phyloP scores from a whole-genome alignment of 176 grass and related monocot genomes.

The Carex parvula region DNA sequence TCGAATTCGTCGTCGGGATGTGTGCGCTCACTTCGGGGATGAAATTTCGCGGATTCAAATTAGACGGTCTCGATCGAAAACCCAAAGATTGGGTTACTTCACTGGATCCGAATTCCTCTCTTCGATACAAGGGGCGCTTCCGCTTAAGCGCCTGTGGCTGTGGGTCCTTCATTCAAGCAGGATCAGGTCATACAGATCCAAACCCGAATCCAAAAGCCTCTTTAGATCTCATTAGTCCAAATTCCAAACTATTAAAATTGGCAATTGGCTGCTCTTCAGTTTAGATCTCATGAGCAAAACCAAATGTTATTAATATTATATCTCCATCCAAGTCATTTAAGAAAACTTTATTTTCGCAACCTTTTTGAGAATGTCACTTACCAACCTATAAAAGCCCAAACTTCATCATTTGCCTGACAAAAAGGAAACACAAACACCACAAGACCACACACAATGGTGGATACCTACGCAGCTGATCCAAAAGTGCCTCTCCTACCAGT shows the following conservation, averaged over 20 bases:
- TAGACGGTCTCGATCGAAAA: too few species aligned
- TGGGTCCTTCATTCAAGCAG: neutral
- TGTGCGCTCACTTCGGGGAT: too few species aligned
- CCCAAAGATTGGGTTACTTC: too few species aligned
- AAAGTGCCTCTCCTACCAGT: constrained; percentile 38
- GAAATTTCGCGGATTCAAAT: too few species aligned
- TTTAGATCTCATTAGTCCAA: neutral
- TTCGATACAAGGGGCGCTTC: neutral
- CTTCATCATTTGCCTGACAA: neutral
- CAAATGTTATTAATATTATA: neutral
- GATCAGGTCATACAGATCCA: neutral
- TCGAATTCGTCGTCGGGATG: too few species aligned
- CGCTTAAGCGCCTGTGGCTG: neutral
- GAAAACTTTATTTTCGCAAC: constrained; percentile 12
- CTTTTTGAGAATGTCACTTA: neutral
- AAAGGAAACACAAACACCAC: neutral
- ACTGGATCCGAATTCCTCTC: too few species aligned
- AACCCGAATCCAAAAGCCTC: neutral
- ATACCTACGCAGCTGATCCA: neutral
- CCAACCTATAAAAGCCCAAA: neutral
- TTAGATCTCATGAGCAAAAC: neutral
- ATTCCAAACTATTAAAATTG: too few species aligned
- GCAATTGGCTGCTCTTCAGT: neutral
- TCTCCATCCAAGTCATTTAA: neutral
- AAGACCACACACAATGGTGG: constrained; percentile 26